Percentiles rank a stretch among this genome's conserved stretches.
Conservation (phyloP, 164 flowering plant genomes). For the Malania oleifera region DNA sequence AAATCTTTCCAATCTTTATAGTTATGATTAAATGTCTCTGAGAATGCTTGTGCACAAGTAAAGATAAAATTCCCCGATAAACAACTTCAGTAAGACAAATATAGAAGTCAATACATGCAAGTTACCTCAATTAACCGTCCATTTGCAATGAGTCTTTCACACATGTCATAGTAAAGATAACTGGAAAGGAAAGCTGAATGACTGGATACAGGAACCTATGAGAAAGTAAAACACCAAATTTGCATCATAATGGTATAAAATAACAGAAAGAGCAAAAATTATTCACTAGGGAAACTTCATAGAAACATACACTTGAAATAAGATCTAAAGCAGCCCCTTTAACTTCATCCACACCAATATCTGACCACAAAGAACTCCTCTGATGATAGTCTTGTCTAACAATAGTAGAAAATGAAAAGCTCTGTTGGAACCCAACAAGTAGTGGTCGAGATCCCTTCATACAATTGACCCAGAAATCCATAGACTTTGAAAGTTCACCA, state of each 20-base stretch:
- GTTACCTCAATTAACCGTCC: slow-evolving; percentile 71
- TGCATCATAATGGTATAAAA: background rate
- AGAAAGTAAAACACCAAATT: slow-evolving; percentile 7
- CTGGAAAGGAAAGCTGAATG: slow-evolving; percentile 57
- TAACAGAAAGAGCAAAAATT: background rate
- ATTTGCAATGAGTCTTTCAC: slow-evolving; percentile 47
- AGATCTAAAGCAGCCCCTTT: slow-evolving; percentile 49
- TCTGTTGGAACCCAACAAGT: slow-evolving; percentile 54
- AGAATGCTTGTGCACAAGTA: no score
- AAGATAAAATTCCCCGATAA: no score
- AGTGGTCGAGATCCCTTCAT: slow-evolving; percentile 38
- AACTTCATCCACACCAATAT: slow-evolving; percentile 28
- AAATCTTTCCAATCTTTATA: no score
- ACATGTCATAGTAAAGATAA: slow-evolving; percentile 65
- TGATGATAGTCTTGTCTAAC: slow-evolving; percentile 14
- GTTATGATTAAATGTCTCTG: no score
- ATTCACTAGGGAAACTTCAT: background rate
- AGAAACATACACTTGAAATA: slow-evolving; percentile 52
- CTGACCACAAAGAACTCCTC: slow-evolving; percentile 19
- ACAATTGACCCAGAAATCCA: slow-evolving; percentile 61
- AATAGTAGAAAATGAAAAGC: slow-evolving; percentile 31
- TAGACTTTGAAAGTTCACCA: slow-evolving; percentile 35
- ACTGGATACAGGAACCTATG: slow-evolving; percentile 43
- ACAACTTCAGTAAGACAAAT: no score
- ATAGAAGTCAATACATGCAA: background rate